Base-by-base conservation (phyloP, 768 basidiomycete genomes). In the Lactarius vividus region DNA sequence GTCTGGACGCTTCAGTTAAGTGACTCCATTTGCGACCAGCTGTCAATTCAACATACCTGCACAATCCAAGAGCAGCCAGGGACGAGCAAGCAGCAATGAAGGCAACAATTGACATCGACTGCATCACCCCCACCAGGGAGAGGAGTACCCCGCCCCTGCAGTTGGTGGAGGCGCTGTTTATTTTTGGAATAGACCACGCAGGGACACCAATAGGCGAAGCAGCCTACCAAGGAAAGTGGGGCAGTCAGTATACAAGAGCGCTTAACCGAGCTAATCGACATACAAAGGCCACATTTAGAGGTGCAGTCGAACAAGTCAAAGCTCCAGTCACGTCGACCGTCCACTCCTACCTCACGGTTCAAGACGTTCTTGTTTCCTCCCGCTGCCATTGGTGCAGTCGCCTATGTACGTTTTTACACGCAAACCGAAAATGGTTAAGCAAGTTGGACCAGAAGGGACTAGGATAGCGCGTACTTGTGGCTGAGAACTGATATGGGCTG, bases 151-250 rank as follows among this genome's bases (percentile, higher is more conserved):
- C 78, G 71, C 1, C 44, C 53, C 29, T 74, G 69, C 46, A 83
- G 72, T 62, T 80, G 74, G n/a, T 79, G 76, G 49, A 75, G 72
- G 61, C 82, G 80, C 26, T 72, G 72, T 70, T 79, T 81, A 71
- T 76, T 77, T 67, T 78, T 72, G 40, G 74, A 70, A 70, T 81
- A 81, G 40, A 75, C 69, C 61, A 81, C 67, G 70, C 80, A 82
- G 0, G 82, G 81, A 73, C 75, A 79, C 70, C 71, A 82, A 39
- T 69, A 75, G 0, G 80, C 68, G 9, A 77, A 65, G 44, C 77
- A 63, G 67, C 76, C 81, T 81, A 20, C 9, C 37, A 16, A 15
- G 9, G 23, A 13, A 46, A 60, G 28, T 29, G 0, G 5, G 20
- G 23, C 26, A 74, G 72, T 13, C 71, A 66, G 61, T 61, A 67